Evolutionary conservation across 495 filamentous ascomycete genomes (phyloP), one percentile per base, ranked within the genome.

Genomic region (Aspergillus campestris): DNA sequence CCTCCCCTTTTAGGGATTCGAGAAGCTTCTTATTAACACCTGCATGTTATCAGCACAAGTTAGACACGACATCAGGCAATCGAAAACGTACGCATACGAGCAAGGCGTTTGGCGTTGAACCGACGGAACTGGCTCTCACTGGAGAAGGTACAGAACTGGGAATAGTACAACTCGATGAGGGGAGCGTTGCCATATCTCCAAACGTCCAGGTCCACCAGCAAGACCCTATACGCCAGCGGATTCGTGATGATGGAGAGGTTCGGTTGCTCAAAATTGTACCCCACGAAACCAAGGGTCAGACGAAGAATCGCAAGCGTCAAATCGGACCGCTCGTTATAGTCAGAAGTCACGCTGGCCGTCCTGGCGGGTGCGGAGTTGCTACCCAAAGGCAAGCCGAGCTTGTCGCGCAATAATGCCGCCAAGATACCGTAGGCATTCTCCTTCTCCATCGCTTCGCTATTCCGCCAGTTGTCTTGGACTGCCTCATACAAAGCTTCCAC

Each of bases 401-500:
- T 95, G 27, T 83, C 80, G 18, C 86, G 80, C 8, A 96, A 61
- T 11, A 94, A 61, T 44, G 77, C 75, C 38, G 83, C 86, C 30
- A 97, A 70, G n/a, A 96, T 84, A 10, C 85, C 83, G 59, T 94
- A 98, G 8, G 90, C 92, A 55, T 89, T 94, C 44, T 94, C 90
- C 57, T 81, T 81, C 64, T 98, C 92, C 88, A 98, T 94, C 39
- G 91, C 90, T 64, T 98, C 92, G 55, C 94, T 97, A 51, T 96
- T 97, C 52, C 92, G 79, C 92, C 92, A 98, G 59, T 83, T 95
- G 38, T 84, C 81, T 56, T 85, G 80, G 11, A 95, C 82, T 42
- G 83, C 83, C 57, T 84, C 80, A 49, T 95, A 88, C 35, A 95
- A 70, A 41, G 92, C 83, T 51, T 89, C 79, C 8, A 94, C 82